Conservation (phyloP, 2,329 filamentous ascomycete species). For the Fusarium udum region DNA sequence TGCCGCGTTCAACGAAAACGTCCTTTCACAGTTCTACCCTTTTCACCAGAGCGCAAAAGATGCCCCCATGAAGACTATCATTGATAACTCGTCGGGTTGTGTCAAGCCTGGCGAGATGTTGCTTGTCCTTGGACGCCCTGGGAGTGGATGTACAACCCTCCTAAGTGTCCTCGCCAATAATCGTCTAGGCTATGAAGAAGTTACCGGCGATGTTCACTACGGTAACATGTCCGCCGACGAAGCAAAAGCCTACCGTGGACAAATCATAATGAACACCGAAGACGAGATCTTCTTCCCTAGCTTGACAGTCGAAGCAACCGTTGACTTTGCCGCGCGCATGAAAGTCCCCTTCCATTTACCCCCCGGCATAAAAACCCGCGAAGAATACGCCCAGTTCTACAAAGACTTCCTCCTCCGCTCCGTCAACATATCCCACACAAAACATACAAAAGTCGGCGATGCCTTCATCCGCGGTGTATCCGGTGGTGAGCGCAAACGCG, state of each 20-base stretch:
- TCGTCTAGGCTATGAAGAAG: constrained; percentile 64
- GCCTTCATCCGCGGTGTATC: constrained; percentile 72
- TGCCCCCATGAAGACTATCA: constrained; percentile 68
- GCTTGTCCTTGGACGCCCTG: constrained; percentile 73
- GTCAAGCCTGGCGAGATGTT: constrained; percentile 79
- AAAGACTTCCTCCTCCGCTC: constrained; percentile 66
- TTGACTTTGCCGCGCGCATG: constrained; percentile 72
- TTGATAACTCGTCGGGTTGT: constrained; percentile 72
- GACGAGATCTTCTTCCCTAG: constrained; percentile 73
- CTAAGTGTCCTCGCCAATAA: constrained; percentile 75
- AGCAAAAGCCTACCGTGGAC: constrained; percentile 60
- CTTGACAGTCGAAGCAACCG: constrained; percentile 74
- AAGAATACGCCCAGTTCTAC: constrained; percentile 57
- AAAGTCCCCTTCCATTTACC: constrained; percentile 63
- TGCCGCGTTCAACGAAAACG: constrained; percentile 72
- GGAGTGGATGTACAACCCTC: constrained; percentile 75
- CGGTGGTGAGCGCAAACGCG: constrained; percentile 74
- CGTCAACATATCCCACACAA: constrained; percentile 67
- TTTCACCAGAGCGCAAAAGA: constrained; percentile 62
- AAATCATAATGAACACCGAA: constrained; percentile 76
- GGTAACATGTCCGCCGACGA: constrained; percentile 60
- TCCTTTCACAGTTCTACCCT: constrained; percentile 65
- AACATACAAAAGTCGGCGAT: constrained; percentile 73
- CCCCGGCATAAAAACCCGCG: constrained; percentile 50
- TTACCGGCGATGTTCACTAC: constrained; percentile 68